A percentile compares a stretch with the other conserved stretches of the same genome.
phyloP scores from a whole-genome alignment of 805 yeast genomes.

The Crinitomyces ghanaensis region DNA sequence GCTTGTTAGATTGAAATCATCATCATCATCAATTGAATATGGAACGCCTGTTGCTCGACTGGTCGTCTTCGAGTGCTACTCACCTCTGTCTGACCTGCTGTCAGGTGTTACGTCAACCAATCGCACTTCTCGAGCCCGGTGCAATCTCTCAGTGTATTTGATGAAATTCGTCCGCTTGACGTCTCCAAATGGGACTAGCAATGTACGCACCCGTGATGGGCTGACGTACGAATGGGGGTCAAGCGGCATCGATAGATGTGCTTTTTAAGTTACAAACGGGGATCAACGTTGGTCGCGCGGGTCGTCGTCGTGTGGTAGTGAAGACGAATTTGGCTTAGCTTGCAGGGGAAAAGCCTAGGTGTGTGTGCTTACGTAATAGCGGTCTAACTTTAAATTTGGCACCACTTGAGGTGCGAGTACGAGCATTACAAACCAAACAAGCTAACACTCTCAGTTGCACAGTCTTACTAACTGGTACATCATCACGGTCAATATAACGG shows the following conservation, averaged over 20 bases:
- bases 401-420: no score
- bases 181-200: slow-evolving; percentile 56
- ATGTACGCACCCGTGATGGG: slow-evolving; percentile 55
- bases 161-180: slow-evolving; percentile 34
- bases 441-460: no score
- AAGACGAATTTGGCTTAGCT: no score
- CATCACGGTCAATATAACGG: no score
- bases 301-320: no score
- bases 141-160: slow-evolving; percentile 34
- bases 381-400: background rate
- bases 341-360: no score
- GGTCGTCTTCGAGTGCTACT: slow-evolving; percentile 3
- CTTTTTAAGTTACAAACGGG: no score
- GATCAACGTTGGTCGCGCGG: no score
- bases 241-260: slow-evolving; percentile 12
- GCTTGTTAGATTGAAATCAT: slow-evolving; percentile 13
- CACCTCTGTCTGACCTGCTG: slow-evolving; percentile 30
- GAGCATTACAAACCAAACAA: no score
- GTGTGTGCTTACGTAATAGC: background rate
- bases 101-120: slow-evolving; percentile 67
- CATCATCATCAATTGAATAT: background rate
- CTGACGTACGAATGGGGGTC: slow-evolving; percentile 35
- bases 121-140: slow-evolving; percentile 48
- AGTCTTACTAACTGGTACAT: no score
- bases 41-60: background rate